Percentiles rank a stretch among this genome's conserved stretches.
Conservation (phyloP, 1,284 basidiomycete species). For the Mycena citricolor region DNA sequence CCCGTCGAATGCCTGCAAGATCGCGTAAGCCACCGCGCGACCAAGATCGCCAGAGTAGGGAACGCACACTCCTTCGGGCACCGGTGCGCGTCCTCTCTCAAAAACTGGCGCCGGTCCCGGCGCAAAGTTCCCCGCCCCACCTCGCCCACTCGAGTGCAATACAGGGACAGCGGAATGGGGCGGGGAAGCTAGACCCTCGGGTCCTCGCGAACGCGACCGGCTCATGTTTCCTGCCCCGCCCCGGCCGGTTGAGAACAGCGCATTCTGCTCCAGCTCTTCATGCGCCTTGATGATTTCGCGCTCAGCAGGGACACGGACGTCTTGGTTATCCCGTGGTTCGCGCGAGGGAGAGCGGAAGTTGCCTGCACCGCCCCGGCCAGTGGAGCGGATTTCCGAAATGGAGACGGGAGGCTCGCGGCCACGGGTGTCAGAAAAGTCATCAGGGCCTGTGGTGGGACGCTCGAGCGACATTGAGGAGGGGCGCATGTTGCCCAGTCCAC, state of each 20-base stretch:
- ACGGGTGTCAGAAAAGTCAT: conserved; percentile 46
- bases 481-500: conserved; percentile 66
- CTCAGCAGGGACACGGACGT: no score
- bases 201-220: conserved; percentile 64
- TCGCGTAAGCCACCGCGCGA: no score
- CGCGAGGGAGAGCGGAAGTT: no score
- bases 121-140: conserved; percentile 42
- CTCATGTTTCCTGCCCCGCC: conserved; percentile 81
- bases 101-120: conserved; percentile 42
- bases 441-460: conserved; percentile 40
- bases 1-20: conserved; percentile 60
- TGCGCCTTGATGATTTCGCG: no score
- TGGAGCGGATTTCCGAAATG: no score
- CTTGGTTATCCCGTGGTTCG: no score
- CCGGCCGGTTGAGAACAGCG: conserved; percentile 64
- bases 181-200: no score
- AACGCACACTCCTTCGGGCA: conserved; percentile 45
- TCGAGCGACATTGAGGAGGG: no score
- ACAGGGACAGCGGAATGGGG: conserved; percentile 18
- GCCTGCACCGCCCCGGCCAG: no score
- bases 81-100: conserved; percentile 31
- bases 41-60: no score
- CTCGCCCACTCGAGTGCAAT: conserved; percentile 35
- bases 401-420: conserved; percentile 61
- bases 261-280: no score